phyloP scores from a whole-genome alignment of 225 moss, liverwort and hornwort genomes.

The Polytrichum commune region DNA sequence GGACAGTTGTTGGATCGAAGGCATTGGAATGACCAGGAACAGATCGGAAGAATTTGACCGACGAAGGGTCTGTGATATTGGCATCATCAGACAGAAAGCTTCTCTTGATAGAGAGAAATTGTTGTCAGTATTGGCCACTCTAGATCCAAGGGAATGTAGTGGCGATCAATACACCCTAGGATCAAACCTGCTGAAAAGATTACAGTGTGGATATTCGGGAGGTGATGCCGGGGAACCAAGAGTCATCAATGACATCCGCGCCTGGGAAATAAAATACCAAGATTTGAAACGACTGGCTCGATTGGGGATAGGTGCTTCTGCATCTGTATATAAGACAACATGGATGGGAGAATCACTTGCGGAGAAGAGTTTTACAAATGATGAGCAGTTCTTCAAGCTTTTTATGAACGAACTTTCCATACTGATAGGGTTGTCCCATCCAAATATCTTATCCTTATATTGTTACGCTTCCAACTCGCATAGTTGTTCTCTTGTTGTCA shows the following conservation, averaged over 20 bases:
- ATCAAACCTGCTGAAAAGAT: background rate
- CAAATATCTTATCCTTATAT: slow-evolving; percentile 6
- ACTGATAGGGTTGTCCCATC: slow-evolving; percentile 4
- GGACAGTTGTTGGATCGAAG: background rate
- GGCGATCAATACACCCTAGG: background rate
- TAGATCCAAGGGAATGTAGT: background rate
- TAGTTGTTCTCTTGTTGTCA: background rate
- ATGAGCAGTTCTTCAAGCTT: no score
- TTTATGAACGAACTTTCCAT: background rate
- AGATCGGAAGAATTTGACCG: background rate
- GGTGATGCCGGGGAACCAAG: background rate
- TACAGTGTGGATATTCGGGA: background rate
- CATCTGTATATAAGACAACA: slow-evolving; percentile 1
- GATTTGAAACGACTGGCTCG: background rate
- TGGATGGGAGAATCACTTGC: slow-evolving; percentile 1
- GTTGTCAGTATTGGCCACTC: background rate
- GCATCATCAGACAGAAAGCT: background rate
- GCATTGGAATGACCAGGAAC: background rate
- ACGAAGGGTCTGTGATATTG: background rate
- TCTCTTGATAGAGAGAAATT: background rate
- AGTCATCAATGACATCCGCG: background rate
- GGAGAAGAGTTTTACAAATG: background rate
- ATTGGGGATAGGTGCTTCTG: background rate
- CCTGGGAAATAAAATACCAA: background rate
- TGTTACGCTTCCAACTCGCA: background rate